Percentiles rank a stretch among this genome's conserved stretches.
Evolutionary conservation across 768 basidiomycete species (phyloP).

Genomic region (Lepiota subincarnata): DNA sequence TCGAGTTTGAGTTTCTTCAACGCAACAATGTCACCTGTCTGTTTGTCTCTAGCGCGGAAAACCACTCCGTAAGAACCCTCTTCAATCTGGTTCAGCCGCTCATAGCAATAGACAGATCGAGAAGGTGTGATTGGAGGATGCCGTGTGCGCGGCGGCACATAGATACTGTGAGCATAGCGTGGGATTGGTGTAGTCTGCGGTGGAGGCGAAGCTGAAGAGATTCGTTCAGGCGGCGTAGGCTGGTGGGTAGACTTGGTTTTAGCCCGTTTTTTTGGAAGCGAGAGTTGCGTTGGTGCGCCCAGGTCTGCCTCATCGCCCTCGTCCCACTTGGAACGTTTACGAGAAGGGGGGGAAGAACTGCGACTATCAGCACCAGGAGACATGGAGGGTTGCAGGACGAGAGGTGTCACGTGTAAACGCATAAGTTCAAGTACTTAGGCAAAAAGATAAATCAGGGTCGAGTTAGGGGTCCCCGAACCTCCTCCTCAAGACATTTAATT

Average conservation of each 20-base stretch:
- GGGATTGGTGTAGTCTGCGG: constrained; percentile 14
- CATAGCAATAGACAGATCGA: constrained; percentile 91
- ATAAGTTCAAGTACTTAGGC: background rate
- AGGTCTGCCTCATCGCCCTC: constrained; percentile 35
- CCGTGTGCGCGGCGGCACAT: constrained; percentile 68
- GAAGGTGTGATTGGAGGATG: constrained; percentile 84
- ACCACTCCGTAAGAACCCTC: constrained; percentile 98
- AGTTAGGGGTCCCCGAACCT: constrained; percentile 34
- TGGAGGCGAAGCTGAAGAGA: constrained; percentile 17
- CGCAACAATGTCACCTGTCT: constrained; percentile 94
- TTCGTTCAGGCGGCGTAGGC: constrained; percentile 18
- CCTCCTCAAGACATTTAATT: constrained; percentile 63
- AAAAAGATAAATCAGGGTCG: background rate
- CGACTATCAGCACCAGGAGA: constrained; percentile 22
- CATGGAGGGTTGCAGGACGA: constrained; percentile 13
- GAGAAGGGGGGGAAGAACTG: constrained; percentile 52
- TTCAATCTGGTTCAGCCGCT: constrained; percentile 95
- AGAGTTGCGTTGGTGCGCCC: constrained; percentile 27
- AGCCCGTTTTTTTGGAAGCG: constrained; percentile 50
- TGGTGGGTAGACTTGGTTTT: constrained; percentile 37
- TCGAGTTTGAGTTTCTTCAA: constrained; percentile 98
- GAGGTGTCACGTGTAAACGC: constrained; percentile 7
- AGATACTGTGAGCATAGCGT: constrained; percentile 49
- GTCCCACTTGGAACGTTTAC: constrained; percentile 80
- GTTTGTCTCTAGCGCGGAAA: constrained; percentile 91